These are phyloP conservation scores for Starmera stellimalicola DNA, from an alignment of 1,139 yeast species.

Conservation along the genomic window DNA sequence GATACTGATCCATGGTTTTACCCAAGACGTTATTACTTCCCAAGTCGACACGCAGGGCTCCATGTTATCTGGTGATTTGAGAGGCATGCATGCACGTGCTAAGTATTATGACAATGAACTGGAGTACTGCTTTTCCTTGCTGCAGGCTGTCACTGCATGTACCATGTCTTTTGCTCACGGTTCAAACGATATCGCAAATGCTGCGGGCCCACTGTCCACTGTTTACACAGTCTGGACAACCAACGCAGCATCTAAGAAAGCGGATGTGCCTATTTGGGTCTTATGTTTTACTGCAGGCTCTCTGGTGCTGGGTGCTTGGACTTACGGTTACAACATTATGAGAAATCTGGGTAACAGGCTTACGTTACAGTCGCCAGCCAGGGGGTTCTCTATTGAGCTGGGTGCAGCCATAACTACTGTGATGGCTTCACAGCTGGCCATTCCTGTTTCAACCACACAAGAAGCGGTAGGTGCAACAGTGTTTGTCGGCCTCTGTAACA, in stretches of 20 bases:
- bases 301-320: conserved; percentile 63
- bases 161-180: conserved; percentile 82
- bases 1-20: conserved; percentile 49
- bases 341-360: conserved; percentile 64
- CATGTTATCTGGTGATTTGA: conserved; percentile 28
- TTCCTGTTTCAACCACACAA: conserved; percentile 74
- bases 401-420: conserved; percentile 75
- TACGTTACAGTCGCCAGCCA: conserved; percentile 68
- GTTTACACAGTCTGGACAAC: conserved; percentile 54
- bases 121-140: conserved; percentile 60
- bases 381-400: conserved; percentile 73
- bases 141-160: conserved; percentile 68
- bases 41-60: conserved; percentile 29
- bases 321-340: conserved; percentile 66
- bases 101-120: conserved; percentile 63
- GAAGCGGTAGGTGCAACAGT: conserved; percentile 78
- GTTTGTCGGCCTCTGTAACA: conserved; percentile 66
- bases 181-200: conserved; percentile 73
- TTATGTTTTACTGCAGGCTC: conserved; percentile 61
- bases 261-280: conserved; percentile 66
- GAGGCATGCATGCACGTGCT: conserved; percentile 45
- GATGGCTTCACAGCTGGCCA: conserved; percentile 63
- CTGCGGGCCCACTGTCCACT: conserved; percentile 68
- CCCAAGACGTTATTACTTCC: conserved; percentile 48
- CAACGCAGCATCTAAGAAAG: conserved; percentile 36